Percentiles rank a stretch among this genome's conserved stretches.
Evolutionary conservation across 345 rosid genomes (phyloP).

Genomic region (Tarenaya hassleriana): DNA sequence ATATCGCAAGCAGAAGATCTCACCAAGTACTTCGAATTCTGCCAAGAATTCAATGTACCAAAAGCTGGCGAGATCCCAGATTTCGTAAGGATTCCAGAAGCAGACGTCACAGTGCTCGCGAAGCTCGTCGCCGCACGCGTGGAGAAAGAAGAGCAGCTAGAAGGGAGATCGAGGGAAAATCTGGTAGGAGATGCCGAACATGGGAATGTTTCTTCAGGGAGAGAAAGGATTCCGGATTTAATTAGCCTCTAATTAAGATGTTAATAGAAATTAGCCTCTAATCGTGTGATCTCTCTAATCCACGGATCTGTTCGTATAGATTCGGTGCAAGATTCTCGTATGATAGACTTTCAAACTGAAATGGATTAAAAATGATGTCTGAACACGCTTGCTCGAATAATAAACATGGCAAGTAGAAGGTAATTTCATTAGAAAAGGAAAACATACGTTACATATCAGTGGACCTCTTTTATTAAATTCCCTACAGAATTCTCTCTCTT

Average conservation of each 20-base stretch:
- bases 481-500: too few relatives aligned
- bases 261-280: background rate
- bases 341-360: too few relatives aligned
- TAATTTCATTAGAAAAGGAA: constrained; percentile 21
- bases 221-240: constrained; percentile 25
- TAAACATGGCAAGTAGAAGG: too few relatives aligned
- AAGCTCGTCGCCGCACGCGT: constrained; percentile 23
- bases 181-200: background rate
- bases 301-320: too few relatives aligned
- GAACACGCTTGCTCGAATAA: background rate
- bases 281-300: constrained; percentile 1
- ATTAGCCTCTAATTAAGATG: constrained; percentile 23
- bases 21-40: constrained; percentile 40
- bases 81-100: constrained; percentile 37
- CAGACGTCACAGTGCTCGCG: constrained; percentile 43
- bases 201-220: background rate
- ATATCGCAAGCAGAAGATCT: constrained; percentile 43
- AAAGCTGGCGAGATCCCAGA: constrained; percentile 48
- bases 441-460: constrained; percentile 31
- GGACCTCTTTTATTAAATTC: constrained; percentile 19
- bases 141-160: background rate
- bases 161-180: background rate
- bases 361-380: too few relatives aligned
- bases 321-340: too few relatives aligned
- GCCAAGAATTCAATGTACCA: constrained; percentile 39